A percentile compares a stretch with the other conserved stretches of the same genome.
These are phyloP conservation scores for Rubroboletus satanas DNA, from an alignment of 768 basidiomycete species.

Conservation along the genomic window DNA sequence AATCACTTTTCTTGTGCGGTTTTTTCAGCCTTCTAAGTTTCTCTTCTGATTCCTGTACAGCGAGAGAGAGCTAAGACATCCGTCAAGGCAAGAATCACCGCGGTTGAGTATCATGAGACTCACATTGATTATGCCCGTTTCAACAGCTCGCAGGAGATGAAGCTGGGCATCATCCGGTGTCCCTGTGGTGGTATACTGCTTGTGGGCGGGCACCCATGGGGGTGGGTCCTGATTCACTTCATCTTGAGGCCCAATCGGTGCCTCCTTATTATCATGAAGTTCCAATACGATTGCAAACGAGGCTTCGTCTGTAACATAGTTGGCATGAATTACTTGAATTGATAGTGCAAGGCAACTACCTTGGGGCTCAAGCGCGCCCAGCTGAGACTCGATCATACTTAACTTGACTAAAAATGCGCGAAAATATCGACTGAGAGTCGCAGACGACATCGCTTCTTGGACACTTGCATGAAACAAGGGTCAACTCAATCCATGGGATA, in stretches of 20 bases:
- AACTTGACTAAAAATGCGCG: constrained; percentile 82
- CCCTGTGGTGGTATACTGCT: constrained; percentile 65
- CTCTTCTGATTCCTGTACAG: constrained; percentile 75
- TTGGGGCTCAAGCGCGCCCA: constrained; percentile 54
- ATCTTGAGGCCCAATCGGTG: constrained; percentile 42
- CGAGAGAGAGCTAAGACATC: constrained; percentile 57
- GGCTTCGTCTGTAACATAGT: constrained; percentile 49
- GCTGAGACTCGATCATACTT: constrained; percentile 68
- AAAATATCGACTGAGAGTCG: constrained; percentile 68
- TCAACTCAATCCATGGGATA: background rate
- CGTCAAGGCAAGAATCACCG: constrained; percentile 1
- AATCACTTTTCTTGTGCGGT: background rate
- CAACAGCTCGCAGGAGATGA: constrained; percentile 73
- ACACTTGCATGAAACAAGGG: constrained; percentile 43
- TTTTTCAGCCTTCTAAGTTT: constrained; percentile 42
- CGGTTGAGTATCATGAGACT: constrained; percentile 17
- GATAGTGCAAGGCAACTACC: constrained; percentile 34
- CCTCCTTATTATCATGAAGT: constrained; percentile 61
- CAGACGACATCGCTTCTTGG: constrained; percentile 63
- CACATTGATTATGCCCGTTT: constrained; percentile 81
- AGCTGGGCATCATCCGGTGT: constrained; percentile 63
- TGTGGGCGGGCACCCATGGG: constrained; percentile 75
- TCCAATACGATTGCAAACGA: constrained; percentile 85
- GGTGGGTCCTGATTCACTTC: constrained; percentile 58
- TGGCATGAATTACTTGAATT: background rate